Conservation (phyloP, 2,329 filamentous ascomycete genomes). For the Pseudogymnoascus sp. region DNA sequence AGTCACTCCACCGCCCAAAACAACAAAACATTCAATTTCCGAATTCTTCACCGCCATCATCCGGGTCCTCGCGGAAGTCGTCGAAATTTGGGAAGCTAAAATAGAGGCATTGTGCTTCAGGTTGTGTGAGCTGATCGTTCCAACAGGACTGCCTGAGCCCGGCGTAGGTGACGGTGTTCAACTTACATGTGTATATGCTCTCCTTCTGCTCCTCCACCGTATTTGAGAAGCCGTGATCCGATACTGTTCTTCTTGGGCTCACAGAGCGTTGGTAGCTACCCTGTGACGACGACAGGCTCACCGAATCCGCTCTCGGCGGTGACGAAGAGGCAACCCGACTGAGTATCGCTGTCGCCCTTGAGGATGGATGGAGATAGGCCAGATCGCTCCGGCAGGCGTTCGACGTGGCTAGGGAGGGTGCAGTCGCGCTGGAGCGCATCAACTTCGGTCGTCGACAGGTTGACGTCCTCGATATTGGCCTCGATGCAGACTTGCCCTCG, state of each 20-base stretch:
- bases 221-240: slow-evolving; percentile 6
- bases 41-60: slow-evolving; percentile 22
- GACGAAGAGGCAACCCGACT: slow-evolving; percentile 45
- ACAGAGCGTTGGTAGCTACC: background rate
- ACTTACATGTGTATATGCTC: slow-evolving; percentile 1
- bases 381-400: slow-evolving; percentile 45
- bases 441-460: slow-evolving; percentile 43
- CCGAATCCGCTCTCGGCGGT: slow-evolving; percentile 29
- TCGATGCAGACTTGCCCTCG: slow-evolving; percentile 27
- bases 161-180: background rate
- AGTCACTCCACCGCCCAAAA: slow-evolving; percentile 5
- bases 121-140: background rate
- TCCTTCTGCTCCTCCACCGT: slow-evolving; percentile 8
- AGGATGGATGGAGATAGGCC: slow-evolving; percentile 39
- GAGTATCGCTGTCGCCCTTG: slow-evolving; percentile 46
- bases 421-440: slow-evolving; percentile 46
- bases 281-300: slow-evolving; percentile 11
- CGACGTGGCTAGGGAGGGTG: slow-evolving; percentile 49
- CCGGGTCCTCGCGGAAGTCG: slow-evolving; percentile 48
- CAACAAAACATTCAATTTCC: slow-evolving; percentile 9
- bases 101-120: slow-evolving; percentile 36
- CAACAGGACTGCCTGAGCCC: background rate
- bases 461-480: slow-evolving; percentile 33
- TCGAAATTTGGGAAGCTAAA: slow-evolving; percentile 70
- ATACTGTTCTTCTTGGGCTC: background rate